These are phyloP conservation scores for Cudoniella acicularis DNA, from an alignment of 495 filamentous ascomycete genomes.

Conservation along the genomic window DNA sequence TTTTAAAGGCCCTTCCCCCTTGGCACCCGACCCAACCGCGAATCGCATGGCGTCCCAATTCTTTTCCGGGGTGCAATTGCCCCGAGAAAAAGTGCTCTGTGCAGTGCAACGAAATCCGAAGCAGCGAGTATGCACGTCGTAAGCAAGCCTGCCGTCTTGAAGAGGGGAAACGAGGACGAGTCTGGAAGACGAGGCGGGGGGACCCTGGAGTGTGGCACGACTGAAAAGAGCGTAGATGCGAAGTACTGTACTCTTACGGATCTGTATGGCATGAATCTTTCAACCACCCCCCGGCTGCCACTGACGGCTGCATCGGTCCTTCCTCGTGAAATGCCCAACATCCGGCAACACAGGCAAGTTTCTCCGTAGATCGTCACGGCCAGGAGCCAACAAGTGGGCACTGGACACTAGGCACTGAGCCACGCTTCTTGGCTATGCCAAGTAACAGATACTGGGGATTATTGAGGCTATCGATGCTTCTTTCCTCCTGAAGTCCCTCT, in stretches of 20 bases:
- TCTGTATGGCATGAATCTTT: no score
- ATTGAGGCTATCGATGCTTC: neutral
- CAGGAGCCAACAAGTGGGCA: neutral
- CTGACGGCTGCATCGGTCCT: neutral
- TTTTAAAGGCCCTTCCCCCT: no score
- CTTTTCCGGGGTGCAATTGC: no score
- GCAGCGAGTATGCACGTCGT: neutral
- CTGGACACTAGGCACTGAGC: neutral
- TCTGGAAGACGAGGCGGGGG: neutral
- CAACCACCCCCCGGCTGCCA: no score
- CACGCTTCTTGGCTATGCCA: no score
- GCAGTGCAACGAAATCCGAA: neutral
- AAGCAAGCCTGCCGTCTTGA: neutral
- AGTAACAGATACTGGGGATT: no score
- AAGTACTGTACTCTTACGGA: no score
- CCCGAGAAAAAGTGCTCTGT: neutral
- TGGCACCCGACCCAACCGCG: neutral
- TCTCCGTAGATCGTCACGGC: neutral
- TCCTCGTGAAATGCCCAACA: neutral
- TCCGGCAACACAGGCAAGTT: neutral
- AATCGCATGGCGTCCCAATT: neutral
- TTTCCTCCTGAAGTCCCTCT: neutral
- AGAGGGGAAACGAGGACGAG: neutral
- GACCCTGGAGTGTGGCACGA: no score
- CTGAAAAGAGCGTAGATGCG: no score